Conservation (phyloP, 1,139 yeast genomes). For the Sugiyamaella novakii region DNA sequence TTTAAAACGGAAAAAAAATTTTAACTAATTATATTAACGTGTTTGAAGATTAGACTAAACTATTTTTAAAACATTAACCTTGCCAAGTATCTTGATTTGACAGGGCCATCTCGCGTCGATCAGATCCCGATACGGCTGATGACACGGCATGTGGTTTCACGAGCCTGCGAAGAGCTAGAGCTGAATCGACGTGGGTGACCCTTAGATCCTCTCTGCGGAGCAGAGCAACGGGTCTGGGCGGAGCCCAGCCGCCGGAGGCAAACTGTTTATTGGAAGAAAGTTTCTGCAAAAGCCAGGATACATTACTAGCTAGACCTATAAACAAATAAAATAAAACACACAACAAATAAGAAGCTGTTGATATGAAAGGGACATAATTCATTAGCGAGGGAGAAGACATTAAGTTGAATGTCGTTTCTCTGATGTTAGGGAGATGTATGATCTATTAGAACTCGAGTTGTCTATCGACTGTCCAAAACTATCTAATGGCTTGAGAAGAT, state of each 20-base stretch:
- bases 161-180: too few relatives aligned
- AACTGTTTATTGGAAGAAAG: background rate
- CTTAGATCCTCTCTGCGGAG: background rate
- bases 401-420: slow-evolving; percentile 10
- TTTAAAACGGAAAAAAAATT: too few relatives aligned
- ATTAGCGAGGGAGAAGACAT: background rate
- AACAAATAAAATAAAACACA: background rate
- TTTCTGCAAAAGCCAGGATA: slow-evolving; percentile 1
- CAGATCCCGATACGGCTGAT: background rate
- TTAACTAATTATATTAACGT: too few relatives aligned
- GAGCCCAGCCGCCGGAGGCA: slow-evolving; percentile 1
- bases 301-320: slow-evolving; percentile 11
- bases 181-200: too few relatives aligned
- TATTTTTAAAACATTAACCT: background rate
- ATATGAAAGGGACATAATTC: background rate
- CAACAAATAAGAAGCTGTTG: background rate
- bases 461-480: slow-evolving; percentile 17
- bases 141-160: too few relatives aligned
- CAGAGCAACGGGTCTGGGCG: slow-evolving; percentile 1
- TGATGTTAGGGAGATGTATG: background rate
- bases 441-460: background rate
- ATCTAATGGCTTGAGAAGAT: slow-evolving; percentile 64
- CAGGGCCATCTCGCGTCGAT: too few relatives aligned
- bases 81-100: background rate
- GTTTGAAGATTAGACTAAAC: too few relatives aligned